Percentiles rank a stretch among this genome's conserved stretches.
phyloP scores from a whole-genome alignment of 164 flowering plant species.

The Santalum album region DNA sequence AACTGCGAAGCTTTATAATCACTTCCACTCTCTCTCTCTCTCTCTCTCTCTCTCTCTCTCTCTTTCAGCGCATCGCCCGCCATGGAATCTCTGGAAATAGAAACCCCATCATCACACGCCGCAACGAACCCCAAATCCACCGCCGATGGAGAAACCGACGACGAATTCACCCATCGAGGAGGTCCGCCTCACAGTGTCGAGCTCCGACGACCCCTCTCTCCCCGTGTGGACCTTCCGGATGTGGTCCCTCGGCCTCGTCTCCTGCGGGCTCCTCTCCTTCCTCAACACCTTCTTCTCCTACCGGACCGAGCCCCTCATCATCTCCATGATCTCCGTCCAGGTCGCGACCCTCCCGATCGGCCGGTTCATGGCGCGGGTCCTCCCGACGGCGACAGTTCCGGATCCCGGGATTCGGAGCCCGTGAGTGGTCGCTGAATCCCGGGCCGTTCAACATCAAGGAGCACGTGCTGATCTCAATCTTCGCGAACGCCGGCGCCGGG shows the following conservation, averaged over 20 bases:
- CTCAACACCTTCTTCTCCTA: constrained; percentile 89
- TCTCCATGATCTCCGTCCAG: constrained; percentile 84
- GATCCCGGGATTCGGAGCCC: constrained; percentile 25
- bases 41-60: too few species aligned
- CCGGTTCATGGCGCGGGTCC: constrained; percentile 63
- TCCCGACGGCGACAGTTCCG: constrained; percentile 40
- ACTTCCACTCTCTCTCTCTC: too few species aligned
- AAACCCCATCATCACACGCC: too few species aligned
- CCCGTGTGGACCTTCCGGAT: constrained; percentile 91
- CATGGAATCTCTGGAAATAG: too few species aligned
- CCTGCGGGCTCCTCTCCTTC: constrained; percentile 65
- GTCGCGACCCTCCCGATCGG: constrained; percentile 74
- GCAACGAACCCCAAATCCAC: too few species aligned
- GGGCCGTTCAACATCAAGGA: constrained; percentile 95
- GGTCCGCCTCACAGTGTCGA: constrained; percentile 84
- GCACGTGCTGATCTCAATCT: constrained; percentile 89
- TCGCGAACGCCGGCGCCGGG: constrained; percentile 81
- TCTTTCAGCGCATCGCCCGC: too few species aligned
- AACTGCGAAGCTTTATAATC: too few species aligned
- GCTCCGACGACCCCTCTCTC: constrained; percentile 73
- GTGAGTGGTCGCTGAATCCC: constrained; percentile 58
- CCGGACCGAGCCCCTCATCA: constrained; percentile 76
- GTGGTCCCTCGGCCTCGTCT: constrained; percentile 62
- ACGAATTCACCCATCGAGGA: constrained; percentile 48
- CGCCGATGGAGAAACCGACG: too few species aligned